Evolutionary conservation across 768 basidiomycete species (phyloP), one percentile per base, ranked within the genome.

Genomic region (Hydnomerulius pinastri): DNA sequence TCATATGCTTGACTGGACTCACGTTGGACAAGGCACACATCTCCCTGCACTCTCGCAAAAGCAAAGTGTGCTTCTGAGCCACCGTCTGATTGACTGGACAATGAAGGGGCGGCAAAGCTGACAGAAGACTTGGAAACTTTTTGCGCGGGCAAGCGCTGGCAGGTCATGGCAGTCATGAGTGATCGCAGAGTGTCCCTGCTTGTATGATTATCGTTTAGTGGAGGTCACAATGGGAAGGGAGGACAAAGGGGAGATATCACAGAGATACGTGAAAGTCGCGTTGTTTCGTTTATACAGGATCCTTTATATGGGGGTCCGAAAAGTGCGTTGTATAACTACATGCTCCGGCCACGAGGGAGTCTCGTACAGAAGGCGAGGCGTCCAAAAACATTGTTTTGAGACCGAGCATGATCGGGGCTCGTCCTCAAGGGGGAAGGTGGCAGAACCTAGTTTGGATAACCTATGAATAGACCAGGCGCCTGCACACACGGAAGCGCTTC

Each of bases 11-110:
- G 25, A 23, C 9, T 27, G 9, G 15, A 50, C 66, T 24, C 38
- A 70, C 67, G 40, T 41, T 67, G 65, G 39, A 69, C 53, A 27
- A 69, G 69, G 50, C 63, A 67, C 2, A 69, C 48, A 21, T 61
- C 54, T 18, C 56, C 43, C 25, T 63, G 56, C 1, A 71, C 29
- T 6, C 54, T 58, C 4, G 64, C 70, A 40, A 71, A 69, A 15
- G 68, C 77, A 63, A 77, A 80, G 60, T 74, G 49, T 57, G 57
- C 6, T 50, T 54, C 21, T 55, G 42, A 6, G 29, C 21, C 38
- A 25, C 32, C 40, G 25, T 9, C 50, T 35, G 46, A 40, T 2
- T 59, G 64, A 20, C 53, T 64, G 2, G 53, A 53, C 8, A 55
- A 43, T 11, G 45, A 49, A 3, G 57, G 24, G 13, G 57, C 54